Evolutionary conservation across 2,329 filamentous ascomycete genomes (phyloP), one percentile per base, ranked within the genome.

Genomic region (Xylaria sp.): DNA sequence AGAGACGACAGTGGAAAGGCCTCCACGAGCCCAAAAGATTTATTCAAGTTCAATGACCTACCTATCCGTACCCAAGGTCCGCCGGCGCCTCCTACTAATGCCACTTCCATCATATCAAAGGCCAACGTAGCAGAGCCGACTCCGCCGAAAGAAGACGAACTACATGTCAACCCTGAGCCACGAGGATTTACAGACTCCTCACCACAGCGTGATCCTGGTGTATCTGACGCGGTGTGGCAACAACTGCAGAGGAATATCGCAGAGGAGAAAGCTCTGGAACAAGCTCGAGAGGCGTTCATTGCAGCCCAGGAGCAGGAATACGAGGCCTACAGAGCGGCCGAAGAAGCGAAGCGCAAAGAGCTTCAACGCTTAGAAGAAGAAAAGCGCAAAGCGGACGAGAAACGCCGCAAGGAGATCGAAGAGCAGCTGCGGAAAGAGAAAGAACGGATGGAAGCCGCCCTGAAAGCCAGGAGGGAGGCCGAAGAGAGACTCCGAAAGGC

Each of bases 171-270:
- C n/a, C 25, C 55, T 6, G n/a, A 25, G 13, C 9, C 15, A 22
- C 38, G 22, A 36, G 22, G 3, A 17, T 10, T 22, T 50, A 22
- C 29, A 22, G 44, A 57, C 20, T 20, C 38, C 13, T 39, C 33
- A 7, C 20, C 44, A 25, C 25, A 63, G 25, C 63, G 57, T 15
- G 62, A 66, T 38, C 50, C 66, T 36, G 63, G 57, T 11, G 56
- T 65, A 15, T 27, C 53, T 0, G 61, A 65, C 36, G 61, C 53
- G 29, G 61, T 61, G 25, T 67, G 56, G 61, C 47, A 65, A 17
- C 56, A 61, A 20, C 44, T 65, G 13, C 61, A 66, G 31, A 22
- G 27, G 2, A 31, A 63, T 33, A 63, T 54, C 45, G 59, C 42
- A 31, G 63, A 62, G 36, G 51, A 7, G 6, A 61, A 50, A 25